Conservation (phyloP, 441 rosid species). For the Sinapis alba region DNA sequence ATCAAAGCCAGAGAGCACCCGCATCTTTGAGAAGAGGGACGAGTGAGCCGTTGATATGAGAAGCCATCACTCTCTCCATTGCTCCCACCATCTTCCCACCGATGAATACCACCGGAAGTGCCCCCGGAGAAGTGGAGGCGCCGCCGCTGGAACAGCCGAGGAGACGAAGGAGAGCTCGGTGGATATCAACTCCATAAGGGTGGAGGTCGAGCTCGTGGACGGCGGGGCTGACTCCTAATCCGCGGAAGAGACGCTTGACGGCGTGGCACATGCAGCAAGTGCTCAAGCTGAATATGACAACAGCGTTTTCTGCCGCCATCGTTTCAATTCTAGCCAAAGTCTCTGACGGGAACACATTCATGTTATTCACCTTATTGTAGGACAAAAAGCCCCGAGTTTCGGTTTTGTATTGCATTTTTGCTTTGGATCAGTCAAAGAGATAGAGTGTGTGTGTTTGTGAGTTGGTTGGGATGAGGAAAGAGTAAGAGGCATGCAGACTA, state of each 20-base stretch:
- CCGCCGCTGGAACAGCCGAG: conserved; percentile 37
- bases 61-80: conserved; percentile 80
- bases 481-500: conserved; percentile 16
- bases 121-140: conserved; percentile 8
- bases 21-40: conserved; percentile 89
- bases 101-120: conserved; percentile 65
- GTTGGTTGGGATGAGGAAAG: conserved; percentile 10
- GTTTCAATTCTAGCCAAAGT: conserved; percentile 30
- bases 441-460: neutral
- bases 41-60: conserved; percentile 80
- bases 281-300: conserved; percentile 76
- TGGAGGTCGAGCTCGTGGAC: conserved; percentile 72
- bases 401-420: conserved; percentile 33
- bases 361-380: conserved; percentile 30
- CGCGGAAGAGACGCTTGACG: conserved; percentile 80
- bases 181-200: conserved; percentile 37
- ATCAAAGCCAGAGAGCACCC: conserved; percentile 95
- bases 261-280: conserved; percentile 97
- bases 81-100: conserved; percentile 89
- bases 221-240: conserved; percentile 81
- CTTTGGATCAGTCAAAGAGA: neutral
- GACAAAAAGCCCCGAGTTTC: conserved; percentile 24
- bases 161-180: conserved; percentile 29
- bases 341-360: conserved; percentile 35
- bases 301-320: conserved; percentile 65